Base-by-base conservation (phyloP, 495 filamentous ascomycete genomes). In the Gamarada debralockiae region DNA sequence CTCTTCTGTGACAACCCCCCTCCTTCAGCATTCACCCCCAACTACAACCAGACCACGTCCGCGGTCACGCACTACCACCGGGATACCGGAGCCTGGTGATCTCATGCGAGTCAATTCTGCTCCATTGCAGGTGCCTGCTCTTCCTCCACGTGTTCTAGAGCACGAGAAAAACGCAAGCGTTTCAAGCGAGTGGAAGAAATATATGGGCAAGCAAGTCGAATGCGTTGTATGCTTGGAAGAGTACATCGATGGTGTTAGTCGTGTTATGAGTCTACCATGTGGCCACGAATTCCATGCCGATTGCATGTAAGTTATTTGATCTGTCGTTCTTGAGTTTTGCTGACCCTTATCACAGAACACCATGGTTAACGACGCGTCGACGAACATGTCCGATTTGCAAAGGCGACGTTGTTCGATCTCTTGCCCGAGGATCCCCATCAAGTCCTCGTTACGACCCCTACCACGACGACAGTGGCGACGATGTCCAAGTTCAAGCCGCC, bases 171-270 rank as follows among this genome's bases (percentile, higher is more conserved):
- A 65, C 50, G 65, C 70, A 29, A 61, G 67, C 39, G 50, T 72
- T 56, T 29, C 64, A 66, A 63, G 71, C 75, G 62, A 92, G 77
- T 81, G 89, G 70, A 84, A 85, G 52, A 88, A 87, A 57, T 95
- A 95, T 61, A 92, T 84, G 65, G 86, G 88, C 39, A 82, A 87
- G 50, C 90, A 97, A 65, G 79, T 88, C 1, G 93, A 97, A 67
- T 98, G 93, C 64, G 93, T 96, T n/a, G 92, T 98, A 21, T 98
- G 93, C 57, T 73, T 97, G 44, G 93, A 98, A 69, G 95, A 98
- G 62, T 98, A 97, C 66, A 75, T 96, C 15, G 95, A 97, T 67
- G 92, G 93, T 24, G 83, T 97, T 60, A 96, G 90, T 65, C 75
- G 81, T 52, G 95, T 98, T 15, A 98, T 98, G 93, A 96, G 89